These are phyloP conservation scores for Taphrina pruni DNA, from an alignment of 1,139 yeast genomes.

Conservation along the genomic window DNA sequence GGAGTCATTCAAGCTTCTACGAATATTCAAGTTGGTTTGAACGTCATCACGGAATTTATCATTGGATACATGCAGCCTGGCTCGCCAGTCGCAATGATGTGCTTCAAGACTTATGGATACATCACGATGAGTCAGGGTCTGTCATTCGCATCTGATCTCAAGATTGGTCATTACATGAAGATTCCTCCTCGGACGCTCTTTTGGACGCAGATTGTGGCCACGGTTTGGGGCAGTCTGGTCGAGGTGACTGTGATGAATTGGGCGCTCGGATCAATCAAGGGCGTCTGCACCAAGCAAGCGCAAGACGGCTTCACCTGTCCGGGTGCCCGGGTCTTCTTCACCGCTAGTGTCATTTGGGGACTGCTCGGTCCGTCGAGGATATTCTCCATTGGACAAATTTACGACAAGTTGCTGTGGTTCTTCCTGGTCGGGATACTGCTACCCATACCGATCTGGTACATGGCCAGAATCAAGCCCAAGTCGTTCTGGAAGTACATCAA, in stretches of 20 bases:
- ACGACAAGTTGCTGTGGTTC: conserved; percentile 51
- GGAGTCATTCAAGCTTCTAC: conserved; percentile 45
- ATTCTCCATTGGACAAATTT: conserved; percentile 49
- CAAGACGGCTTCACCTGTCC: conserved; percentile 49
- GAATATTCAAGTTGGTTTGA: conserved; percentile 60
- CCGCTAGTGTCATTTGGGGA: conserved; percentile 56
- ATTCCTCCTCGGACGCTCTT: conserved; percentile 67
- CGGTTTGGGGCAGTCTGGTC: conserved; percentile 52
- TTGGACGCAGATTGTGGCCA: conserved; percentile 58
- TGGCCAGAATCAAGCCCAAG: conserved; percentile 33
- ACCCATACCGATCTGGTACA: conserved; percentile 56
- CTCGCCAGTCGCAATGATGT: conserved; percentile 65
- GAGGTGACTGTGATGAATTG: conserved; percentile 63
- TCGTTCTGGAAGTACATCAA: conserved; percentile 54
- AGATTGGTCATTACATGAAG: conserved; percentile 67
- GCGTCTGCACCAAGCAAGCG: conserved; percentile 52
- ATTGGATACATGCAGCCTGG: conserved; percentile 71
- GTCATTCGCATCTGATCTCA: conserved; percentile 63
- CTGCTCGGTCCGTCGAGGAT: conserved; percentile 64
- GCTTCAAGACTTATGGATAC: conserved; percentile 66
- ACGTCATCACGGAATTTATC: conserved; percentile 66
- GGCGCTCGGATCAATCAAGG: conserved; percentile 57
- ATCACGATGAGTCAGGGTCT: conserved; percentile 66
- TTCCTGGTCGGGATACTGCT: conserved; percentile 62
- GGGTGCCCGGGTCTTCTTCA: conserved; percentile 56